Conservation (phyloP, 2,329 filamentous ascomycete genomes). For the Blumeria hordei region DNA sequence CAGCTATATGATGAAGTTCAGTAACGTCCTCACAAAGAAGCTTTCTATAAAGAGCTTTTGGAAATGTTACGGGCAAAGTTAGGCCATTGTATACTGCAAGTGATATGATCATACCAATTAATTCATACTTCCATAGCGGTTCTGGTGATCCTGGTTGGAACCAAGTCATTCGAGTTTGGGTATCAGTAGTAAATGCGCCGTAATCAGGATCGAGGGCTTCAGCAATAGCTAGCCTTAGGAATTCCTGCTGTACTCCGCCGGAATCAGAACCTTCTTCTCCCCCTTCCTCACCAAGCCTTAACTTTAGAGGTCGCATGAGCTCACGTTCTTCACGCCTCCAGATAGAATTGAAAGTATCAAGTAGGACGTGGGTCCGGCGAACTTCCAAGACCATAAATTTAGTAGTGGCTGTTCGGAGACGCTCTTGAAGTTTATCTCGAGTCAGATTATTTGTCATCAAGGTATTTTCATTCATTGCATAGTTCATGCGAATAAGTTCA, state of each 20-base stretch:
- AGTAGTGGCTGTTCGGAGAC: slow-evolving; percentile 40
- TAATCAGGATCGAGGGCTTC: slow-evolving; percentile 58
- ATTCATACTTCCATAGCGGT: slow-evolving; percentile 71
- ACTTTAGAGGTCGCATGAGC: slow-evolving; percentile 63
- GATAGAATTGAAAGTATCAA: slow-evolving; percentile 64
- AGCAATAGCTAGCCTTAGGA: slow-evolving; percentile 64
- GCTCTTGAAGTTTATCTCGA: slow-evolving; percentile 34
- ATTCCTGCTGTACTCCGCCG: slow-evolving; percentile 89
- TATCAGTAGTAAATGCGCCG: slow-evolving; percentile 49
- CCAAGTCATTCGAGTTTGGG: slow-evolving; percentile 58
- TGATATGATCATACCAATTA: slow-evolving; percentile 69
- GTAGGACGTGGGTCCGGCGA: slow-evolving; percentile 38
- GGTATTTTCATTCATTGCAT: slow-evolving; percentile 25
- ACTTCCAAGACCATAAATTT: slow-evolving; percentile 50
- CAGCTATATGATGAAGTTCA: slow-evolving; percentile 50
- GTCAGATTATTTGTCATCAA: slow-evolving; percentile 32
- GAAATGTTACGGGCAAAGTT: slow-evolving; percentile 75
- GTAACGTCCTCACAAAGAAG: slow-evolving; percentile 46
- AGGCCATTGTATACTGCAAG: slow-evolving; percentile 84
- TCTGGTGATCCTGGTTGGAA: slow-evolving; percentile 66
- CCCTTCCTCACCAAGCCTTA: slow-evolving; percentile 57
- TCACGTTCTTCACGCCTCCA: slow-evolving; percentile 71
- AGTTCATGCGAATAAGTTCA: slow-evolving; percentile 29
- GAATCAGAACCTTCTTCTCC: slow-evolving; percentile 84
- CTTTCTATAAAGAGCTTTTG: slow-evolving; percentile 59